These are phyloP conservation scores for Pythium biforme DNA, from an alignment of 352 stramenopile genomes.

Conservation along the genomic window DNA sequence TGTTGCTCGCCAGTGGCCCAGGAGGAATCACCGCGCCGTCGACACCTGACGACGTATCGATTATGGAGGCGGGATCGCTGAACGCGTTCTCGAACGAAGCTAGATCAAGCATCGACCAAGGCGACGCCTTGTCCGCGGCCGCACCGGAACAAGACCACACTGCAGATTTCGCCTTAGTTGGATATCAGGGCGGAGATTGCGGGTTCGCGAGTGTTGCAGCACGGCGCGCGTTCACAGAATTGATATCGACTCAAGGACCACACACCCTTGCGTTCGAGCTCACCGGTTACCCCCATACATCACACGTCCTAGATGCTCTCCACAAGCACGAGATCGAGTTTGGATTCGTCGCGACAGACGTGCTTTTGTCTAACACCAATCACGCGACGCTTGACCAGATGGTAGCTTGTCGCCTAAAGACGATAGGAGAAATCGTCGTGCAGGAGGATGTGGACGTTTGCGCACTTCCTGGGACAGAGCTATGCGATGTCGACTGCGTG, in stretches of 20 bases:
- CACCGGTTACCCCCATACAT: conserved; percentile 1
- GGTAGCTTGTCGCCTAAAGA: background rate
- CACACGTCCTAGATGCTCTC: conserved; percentile 1
- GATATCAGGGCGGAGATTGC: background rate
- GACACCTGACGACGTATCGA: no score
- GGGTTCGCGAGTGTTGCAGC: background rate
- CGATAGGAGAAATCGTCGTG: background rate
- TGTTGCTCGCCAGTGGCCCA: no score
- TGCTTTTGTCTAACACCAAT: background rate
- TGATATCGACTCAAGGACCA: background rate
- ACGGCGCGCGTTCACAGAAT: background rate
- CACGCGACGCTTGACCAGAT: background rate
- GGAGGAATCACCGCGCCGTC: no score
- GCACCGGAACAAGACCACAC: background rate
- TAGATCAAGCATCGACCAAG: no score
- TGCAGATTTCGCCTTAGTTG: background rate
- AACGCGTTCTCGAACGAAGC: no score
- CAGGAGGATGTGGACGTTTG: background rate
- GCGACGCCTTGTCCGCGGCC: no score
- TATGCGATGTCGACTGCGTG: conserved; percentile 5
- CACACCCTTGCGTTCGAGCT: background rate
- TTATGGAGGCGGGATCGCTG: no score
- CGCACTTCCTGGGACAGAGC: background rate
- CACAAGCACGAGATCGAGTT: conserved; percentile 1
- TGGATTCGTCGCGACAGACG: background rate